Evolutionary conservation across 2,329 filamentous ascomycete species (phyloP), one percentile per base, ranked within the genome.

Genomic region (Lachnellula willkommii): DNA sequence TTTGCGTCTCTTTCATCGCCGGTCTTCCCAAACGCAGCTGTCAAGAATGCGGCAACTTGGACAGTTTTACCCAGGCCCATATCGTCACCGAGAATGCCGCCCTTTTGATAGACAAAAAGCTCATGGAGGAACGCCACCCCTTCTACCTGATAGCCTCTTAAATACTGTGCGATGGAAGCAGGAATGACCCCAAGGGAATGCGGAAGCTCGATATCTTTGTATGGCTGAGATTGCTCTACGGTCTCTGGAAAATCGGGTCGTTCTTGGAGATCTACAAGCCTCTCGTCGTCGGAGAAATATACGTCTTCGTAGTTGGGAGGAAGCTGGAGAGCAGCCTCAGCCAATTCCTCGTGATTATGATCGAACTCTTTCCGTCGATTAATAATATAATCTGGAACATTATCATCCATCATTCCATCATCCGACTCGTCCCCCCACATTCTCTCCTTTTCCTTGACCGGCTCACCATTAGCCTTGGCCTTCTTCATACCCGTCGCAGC

Each of bases 11-110:
- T 79, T 69, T 92, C 87, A 64, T 96, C 93, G 1, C 86, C 93
- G 1, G 89, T 95, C 73, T 99, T 99, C 7, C 94, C 94, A 69
- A 96, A 99, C 0, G 91, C 92, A 1, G 85, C 90, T 0, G 90
- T 89, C 22, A 99, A 76, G 62, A 99, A 97, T 0, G 92, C 89
- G 55, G 91, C 94, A 26, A 99, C 90, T 71, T 99, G 94, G 2
- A 99, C 90, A 0, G 94, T 99, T 72, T 99, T 99, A 0, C 94
- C 94, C 35, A 99, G 73, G 20, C 94, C 94, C 94, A 99, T 99
- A 67, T 99, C 94, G 68, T 99, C 94, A 3, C 93, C 66, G 0
- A 99, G 78, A 22, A 99, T 89, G 1, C 89, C 90, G 1, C 94
- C 94, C 64, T 87, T 87, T 67, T 99, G 94, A 62, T 90, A 93